Evolutionary conservation across 2,329 filamentous ascomycete species (phyloP), one percentile per base, ranked within the genome.

Genomic region (Claviceps capensis): DNA sequence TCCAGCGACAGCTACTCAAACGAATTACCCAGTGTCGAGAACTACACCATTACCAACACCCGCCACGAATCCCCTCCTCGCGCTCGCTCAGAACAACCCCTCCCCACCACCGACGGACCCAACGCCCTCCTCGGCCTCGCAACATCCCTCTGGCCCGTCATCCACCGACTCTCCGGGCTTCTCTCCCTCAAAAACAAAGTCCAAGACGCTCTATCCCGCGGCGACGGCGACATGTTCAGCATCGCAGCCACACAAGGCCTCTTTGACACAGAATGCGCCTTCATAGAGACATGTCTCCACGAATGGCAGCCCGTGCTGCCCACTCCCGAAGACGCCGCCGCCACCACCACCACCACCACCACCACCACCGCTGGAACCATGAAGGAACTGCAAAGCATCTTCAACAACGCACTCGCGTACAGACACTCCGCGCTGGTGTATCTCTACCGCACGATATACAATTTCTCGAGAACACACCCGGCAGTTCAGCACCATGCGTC

Each of bases 101-200:
- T 77, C 75, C 1, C 69, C 77, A 16, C n/a, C 0, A 61, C 76
- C 6, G 71, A 69, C 53, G 75, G 75, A 41, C 76, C 81, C 26
- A 78, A 82, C 57, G 77, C 76, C 3, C 67, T 83, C 2, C 72
- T 83, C 1, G 79, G 79, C 22, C 76, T 83, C 67, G 75, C 78
- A 1, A 81, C 77, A 1, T 78, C 78, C 2, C 65, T 83, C 0
- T 83, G 79, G 79, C 79, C 79, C 11, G 75, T 82, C 17, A 79
- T 82, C 54, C 78, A 83, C 58, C 75, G 76, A 9, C 69, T 83
- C 2, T 80, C 78, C 0, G 76, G 73, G 53, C 70, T 83, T 0
- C 65, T 73, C 1, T 70, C 72, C 1, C 67, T 79, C 14, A 81
- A 79, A 57, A 68, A 64, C 14, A 73, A 77, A 46, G 66, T 81